Conservation (phyloP, 257 asterid species). For the Primulina tabacum region DNA sequence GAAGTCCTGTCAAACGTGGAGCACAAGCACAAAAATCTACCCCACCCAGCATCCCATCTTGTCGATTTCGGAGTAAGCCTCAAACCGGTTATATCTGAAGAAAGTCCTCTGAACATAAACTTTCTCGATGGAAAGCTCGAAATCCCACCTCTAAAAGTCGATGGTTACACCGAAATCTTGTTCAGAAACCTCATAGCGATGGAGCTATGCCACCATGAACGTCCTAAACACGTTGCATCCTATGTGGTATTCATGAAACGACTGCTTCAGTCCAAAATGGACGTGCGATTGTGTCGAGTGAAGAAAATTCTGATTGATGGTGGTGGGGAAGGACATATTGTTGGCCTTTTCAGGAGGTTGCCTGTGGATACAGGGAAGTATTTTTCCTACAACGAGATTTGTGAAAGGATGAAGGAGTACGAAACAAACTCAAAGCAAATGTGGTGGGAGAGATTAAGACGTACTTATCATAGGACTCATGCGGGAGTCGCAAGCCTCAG, state of each 20-base stretch:
- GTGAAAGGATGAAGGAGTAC: conserved; percentile 31
- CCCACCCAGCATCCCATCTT: conserved; percentile 26
- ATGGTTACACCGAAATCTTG: conserved; percentile 34
- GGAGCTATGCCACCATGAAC: conserved; percentile 32
- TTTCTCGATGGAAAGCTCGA: conserved; percentile 30
- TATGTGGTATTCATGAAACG: conserved; percentile 38
- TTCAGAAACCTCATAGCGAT: conserved; percentile 51
- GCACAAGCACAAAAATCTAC: conserved; percentile 6
- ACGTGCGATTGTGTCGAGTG: conserved; percentile 33
- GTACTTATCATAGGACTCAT: conserved; percentile 24
- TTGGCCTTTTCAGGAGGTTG: conserved; percentile 26
- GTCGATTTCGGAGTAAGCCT: conserved; percentile 29
- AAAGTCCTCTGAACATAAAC: conserved; percentile 28
- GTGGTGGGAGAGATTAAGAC: conserved; percentile 25
- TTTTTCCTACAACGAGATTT: conserved; percentile 45
- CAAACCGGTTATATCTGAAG: conserved; percentile 21
- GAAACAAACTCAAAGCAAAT: conserved; percentile 24
- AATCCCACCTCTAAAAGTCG: conserved; percentile 39
- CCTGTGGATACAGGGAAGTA: conserved; percentile 32
- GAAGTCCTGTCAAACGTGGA: conserved; percentile 16
- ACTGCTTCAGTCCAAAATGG: conserved; percentile 30
- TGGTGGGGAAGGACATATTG: conserved; percentile 34
- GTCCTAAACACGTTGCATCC: conserved; percentile 39
- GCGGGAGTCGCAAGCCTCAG: conserved; percentile 33
- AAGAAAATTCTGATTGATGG: conserved; percentile 32